Evolutionary conservation across 805 yeast species (phyloP).

Genomic region (Ogataea wickerhamii): DNA sequence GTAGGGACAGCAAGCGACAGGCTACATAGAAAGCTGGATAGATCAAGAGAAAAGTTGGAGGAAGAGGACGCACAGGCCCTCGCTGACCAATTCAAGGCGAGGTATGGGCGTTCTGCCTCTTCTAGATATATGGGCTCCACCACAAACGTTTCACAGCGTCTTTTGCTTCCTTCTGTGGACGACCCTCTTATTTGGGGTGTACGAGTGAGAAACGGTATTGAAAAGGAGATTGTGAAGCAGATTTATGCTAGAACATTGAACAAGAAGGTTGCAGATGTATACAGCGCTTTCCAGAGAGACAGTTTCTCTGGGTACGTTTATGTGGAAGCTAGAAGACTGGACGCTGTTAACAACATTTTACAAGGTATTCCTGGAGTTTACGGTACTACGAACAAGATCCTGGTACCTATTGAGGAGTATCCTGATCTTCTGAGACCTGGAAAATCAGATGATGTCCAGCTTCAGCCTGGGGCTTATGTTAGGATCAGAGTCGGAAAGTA

Average conservation of each 20-base stretch:
- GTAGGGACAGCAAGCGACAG: conserved; percentile 54
- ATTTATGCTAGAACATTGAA: conserved; percentile 80
- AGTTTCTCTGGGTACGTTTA: conserved; percentile 88
- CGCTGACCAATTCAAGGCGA: conserved; percentile 87
- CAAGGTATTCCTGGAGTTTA: conserved; percentile 88
- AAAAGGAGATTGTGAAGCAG: conserved; percentile 84
- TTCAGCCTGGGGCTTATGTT: conserved; percentile 90
- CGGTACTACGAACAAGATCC: conserved; percentile 53
- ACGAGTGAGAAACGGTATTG: conserved; percentile 89
- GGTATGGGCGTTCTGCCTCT: conserved; percentile 83
- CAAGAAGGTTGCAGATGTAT: conserved; percentile 73
- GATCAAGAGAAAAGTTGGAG: conserved; percentile 71
- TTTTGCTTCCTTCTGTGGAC: conserved; percentile 90
- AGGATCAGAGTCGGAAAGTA: conserved; percentile 88
- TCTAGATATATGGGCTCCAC: conserved; percentile 80
- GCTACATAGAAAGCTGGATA: conserved; percentile 86
- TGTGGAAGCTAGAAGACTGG: conserved; percentile 89
- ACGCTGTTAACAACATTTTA: conserved; percentile 85
- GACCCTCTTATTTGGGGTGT: conserved; percentile 97
- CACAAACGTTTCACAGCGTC: conserved; percentile 86
- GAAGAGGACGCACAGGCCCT: conserved; percentile 94
- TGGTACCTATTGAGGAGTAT: conserved; percentile 94
- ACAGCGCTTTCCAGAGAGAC: conserved; percentile 91
- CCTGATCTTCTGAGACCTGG: conserved; percentile 90
- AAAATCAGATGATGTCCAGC: conserved; percentile 79